Base-by-base conservation (phyloP, 2,329 filamentous ascomycete genomes). In the Neurospora crassa region DNA sequence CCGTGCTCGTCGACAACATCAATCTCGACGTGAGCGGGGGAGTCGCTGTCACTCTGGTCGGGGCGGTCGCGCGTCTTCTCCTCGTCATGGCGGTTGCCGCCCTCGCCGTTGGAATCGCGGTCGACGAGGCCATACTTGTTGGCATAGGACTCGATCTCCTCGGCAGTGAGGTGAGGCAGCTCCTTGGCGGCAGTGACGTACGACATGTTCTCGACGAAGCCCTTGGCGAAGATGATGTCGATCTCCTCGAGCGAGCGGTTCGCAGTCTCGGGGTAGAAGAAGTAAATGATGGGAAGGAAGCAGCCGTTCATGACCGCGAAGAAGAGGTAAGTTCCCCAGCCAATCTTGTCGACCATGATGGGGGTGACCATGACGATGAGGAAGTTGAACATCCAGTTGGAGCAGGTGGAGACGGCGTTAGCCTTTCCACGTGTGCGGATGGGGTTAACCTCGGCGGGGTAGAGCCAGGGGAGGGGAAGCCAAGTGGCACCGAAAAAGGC, bases 301-400 rank as follows among this genome's bases (percentile, higher is more conserved):
- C 80, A 79, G 45, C 83, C 84, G 78, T 86, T 87, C 75, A 86
- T 82, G n/a, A 82, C 81, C 1, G 85, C 84, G 78, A 86, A 89
- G 73, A 88, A 84, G 67, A 87, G 81, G 77, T 86, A 88, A 70
- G 84, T 88, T 70, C 82, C 83, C 81, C 84, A 88, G 5, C 83
- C 81, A 2, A 88, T 81, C 68, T 83, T 85, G 68, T 80, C 76
- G 71, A 91, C 88, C 5, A 88, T 86, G 7, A 87, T 84, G 0
- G 88, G 89, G 0, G 88, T 89, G 69, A 91, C 87, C 85, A 90
- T 89, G 68, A 91, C 89, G 34, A 91, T 87, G 77, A 90, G 81
- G 79, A 90, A 90, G 79, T 89, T 88, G 79, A 85, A 86, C 18
- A 86, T 80, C 87, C 87, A 89, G 79, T 89, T 89, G 45, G 84